Conservation (phyloP, 2,329 filamentous ascomycete species). For the Aspergillus sp. region DNA sequence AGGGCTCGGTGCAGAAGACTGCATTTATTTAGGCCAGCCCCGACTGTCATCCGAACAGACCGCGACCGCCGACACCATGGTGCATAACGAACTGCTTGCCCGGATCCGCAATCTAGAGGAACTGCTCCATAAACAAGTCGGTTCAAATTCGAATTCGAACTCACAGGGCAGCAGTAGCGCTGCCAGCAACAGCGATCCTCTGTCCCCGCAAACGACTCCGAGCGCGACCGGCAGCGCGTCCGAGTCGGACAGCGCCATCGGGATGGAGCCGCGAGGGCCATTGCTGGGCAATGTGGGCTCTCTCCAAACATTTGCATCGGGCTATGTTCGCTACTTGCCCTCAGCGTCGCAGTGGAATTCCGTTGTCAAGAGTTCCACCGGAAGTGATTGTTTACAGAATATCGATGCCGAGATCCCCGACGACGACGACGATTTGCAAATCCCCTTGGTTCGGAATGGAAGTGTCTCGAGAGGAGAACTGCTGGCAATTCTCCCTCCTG, state of each 20-base stretch:
- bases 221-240: conserved; percentile 23
- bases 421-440: conserved; percentile 27
- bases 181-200: conserved; percentile 8
- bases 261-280: conserved; percentile 13
- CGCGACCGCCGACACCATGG: conserved; percentile 14
- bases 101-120: conserved; percentile 33
- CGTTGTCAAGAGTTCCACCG: conserved; percentile 19
- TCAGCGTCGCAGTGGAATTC: conserved; percentile 27
- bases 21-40: conserved; percentile 33
- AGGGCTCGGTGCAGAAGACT: conserved; percentile 32
- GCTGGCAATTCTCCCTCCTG: conserved; percentile 29
- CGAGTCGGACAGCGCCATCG: conserved; percentile 16
- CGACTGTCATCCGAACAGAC: conserved; percentile 23
- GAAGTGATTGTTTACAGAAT: conserved; percentile 20
- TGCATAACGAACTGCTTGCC: conserved; percentile 28
- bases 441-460: conserved; percentile 26
- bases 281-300: conserved; percentile 23
- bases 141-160: conserved; percentile 13
- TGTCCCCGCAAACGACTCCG: conserved; percentile 22
- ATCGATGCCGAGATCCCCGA: conserved; percentile 21
- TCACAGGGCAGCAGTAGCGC: conserved; percentile 6
- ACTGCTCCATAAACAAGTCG: conserved; percentile 29
- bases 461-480: conserved; percentile 23
- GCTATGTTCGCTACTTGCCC: conserved; percentile 33
- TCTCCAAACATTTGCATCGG: conserved; percentile 26